Conservation (phyloP, 345 rosid genomes). For the Cardamine occulta region DNA sequence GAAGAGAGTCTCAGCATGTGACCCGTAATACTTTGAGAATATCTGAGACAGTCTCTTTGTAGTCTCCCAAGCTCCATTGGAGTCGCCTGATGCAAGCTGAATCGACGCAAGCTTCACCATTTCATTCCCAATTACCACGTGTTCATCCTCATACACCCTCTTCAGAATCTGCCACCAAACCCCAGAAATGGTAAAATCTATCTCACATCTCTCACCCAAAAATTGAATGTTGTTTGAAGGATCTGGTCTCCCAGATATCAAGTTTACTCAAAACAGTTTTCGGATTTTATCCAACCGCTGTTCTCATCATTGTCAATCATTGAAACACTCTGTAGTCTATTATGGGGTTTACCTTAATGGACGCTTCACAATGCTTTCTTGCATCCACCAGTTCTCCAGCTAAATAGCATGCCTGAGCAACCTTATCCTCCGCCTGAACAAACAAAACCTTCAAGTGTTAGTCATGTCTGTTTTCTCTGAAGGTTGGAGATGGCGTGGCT, state of each 20-base stretch:
- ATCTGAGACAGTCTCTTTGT: conserved; percentile 48
- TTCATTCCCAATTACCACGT: conserved; percentile 78
- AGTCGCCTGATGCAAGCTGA: conserved; percentile 57
- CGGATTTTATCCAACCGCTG: neutral
- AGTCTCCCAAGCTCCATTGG: conserved; percentile 46
- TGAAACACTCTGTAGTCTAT: neutral
- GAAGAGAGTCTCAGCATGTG: conserved; percentile 53
- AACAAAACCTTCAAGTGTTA: conserved; percentile 4
- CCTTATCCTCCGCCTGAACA: conserved; percentile 70
- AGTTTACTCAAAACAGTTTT: neutral
- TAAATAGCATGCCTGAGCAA: conserved; percentile 69
- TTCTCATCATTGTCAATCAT: conserved; percentile 14
- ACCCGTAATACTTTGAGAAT: conserved; percentile 60
- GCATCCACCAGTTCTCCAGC: conserved; percentile 62
- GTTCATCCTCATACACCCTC: conserved; percentile 62
- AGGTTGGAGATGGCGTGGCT: no score
- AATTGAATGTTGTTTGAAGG: no score
- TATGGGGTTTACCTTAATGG: conserved; percentile 60
- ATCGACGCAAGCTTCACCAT: conserved; percentile 76
- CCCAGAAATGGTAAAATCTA: neutral
- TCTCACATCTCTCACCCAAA: neutral
- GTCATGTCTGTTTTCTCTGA: neutral
- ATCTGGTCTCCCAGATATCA: no score
- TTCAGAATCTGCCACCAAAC: conserved; percentile 61
- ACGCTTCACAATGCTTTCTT: conserved; percentile 63